phyloP scores from a whole-genome alignment of 805 yeast genomes.

The Lipomyces sp. region DNA sequence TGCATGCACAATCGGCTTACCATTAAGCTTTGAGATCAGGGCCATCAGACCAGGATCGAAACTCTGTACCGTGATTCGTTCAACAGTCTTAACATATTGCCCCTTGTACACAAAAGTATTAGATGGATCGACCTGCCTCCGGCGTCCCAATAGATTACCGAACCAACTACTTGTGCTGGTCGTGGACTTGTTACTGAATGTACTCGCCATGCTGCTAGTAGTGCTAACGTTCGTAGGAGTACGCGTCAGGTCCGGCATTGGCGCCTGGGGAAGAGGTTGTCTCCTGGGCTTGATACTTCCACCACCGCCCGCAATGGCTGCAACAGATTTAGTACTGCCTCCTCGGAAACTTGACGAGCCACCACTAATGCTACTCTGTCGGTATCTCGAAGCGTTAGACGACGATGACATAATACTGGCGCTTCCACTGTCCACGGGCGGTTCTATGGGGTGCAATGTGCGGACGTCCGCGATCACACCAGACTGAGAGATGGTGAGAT shows the following conservation, averaged over 20 bases:
- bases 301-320: slow-evolving; percentile 7
- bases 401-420: slow-evolving; percentile 16
- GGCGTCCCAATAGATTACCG: slow-evolving; percentile 25
- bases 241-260: slow-evolving; percentile 23
- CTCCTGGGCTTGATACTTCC: slow-evolving; percentile 5
- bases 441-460: slow-evolving; percentile 25
- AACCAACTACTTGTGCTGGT: slow-evolving; percentile 32
- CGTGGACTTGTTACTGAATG: slow-evolving; percentile 25
- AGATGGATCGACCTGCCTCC: slow-evolving; percentile 25
- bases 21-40: slow-evolving; percentile 33
- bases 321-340: slow-evolving; percentile 9
- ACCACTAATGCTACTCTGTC: slow-evolving; percentile 10
- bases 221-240: slow-evolving; percentile 24
- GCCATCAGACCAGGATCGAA: slow-evolving; percentile 36
- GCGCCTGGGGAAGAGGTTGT: slow-evolving; percentile 1
- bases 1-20: slow-evolving; percentile 1
- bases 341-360: slow-evolving; percentile 11
- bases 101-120: slow-evolving; percentile 26
- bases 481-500: slow-evolving; percentile 31
- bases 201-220: slow-evolving; percentile 22
- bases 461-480: slow-evolving; percentile 37
- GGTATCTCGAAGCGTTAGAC: slow-evolving; percentile 15
- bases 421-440: slow-evolving; percentile 14
- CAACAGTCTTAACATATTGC: slow-evolving; percentile 25
- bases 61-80: slow-evolving; percentile 36